Evolutionary conservation across 108 stramenopile genomes (phyloP), one percentile per base, ranked within the genome.

Genomic region (Asterionellopsis glacialis): DNA sequence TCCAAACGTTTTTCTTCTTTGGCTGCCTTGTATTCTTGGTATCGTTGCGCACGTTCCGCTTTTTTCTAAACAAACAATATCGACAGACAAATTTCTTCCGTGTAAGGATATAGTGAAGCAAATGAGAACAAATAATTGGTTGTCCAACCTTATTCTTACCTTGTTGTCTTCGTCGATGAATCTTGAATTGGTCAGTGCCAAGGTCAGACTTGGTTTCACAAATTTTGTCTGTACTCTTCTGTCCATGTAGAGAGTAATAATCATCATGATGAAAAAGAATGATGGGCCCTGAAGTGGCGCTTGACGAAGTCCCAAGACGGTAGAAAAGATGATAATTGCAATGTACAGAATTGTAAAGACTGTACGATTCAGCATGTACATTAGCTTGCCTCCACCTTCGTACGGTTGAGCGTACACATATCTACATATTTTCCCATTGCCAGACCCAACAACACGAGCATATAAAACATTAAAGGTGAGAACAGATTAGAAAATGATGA

Each of bases 331-430:
- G 2, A 44, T n/a, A 41, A 79, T 65, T 0, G 67, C 57, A 21
- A 55, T 57, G 50, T 83, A 83, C 11, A 80, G 48, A 15, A 68
- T 48, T 9, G 56, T 54, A 45, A 83, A 77, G 1, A 76, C 51
- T 9, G 74, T 63, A 45, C 69, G 64, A 47, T 73, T 77, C 67
- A 79, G 68, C 18, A 74, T 70, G 50, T 72, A 80, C 56, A 83
- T 74, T 11, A 77, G 54, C 33, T 64, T 72, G 14, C 82, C 82
- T 13, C 82, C 82, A 28, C 79, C 76, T 28, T 80, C 79, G 45
- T 71, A 78, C 0, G 63, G 67, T 45, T 80, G 69, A 15, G 66
- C 70, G 51, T 80, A 83, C 5, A 80, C 63, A 47, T 68, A 83
- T n/a, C 16, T 21, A 48, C 70, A 67, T n/a, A n/a, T n/a, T n/a